Base-by-base conservation (phyloP, 2,329 filamentous ascomycete species). In the Daldinia eschscholtzii region DNA sequence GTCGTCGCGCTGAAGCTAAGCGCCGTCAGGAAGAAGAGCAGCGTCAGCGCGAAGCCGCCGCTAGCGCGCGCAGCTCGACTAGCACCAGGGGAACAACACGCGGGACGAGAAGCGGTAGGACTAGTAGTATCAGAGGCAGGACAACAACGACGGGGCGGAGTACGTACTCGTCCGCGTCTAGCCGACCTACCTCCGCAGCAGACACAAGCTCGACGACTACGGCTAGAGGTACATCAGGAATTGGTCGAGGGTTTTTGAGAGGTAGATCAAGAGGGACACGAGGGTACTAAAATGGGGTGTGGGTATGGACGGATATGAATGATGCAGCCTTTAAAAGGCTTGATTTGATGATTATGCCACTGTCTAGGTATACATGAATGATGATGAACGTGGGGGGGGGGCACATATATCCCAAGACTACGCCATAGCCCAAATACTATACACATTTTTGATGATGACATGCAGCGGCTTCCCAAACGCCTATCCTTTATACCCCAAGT, bases 1-100 rank as follows among this genome's bases (percentile, higher is more conserved):
- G 91, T 69, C 87, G 93, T 65, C 87, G 90, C 60, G 93, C 94
- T 72, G 92, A 92, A 35, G 87, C 90, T 12, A 75, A 89, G 81
- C 83, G 88, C 62, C 88, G 85, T 62, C 86, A 91, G 71, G 90
- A 91, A 58, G 87, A 89, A 37, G 87, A 89, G 58, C 80, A 88
- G 61, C 80, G 79, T 72, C 82, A 80, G 77, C 82, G 77, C 74
- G 81, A 82, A 75, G 81, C 81, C 67, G 79, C 69, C 1, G 41
- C 70, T 15, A 41, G 4, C 74, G 12, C 70, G 41, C 65, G 65
- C 12, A 50, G 53, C 15, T 23, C 66, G 7, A 18, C 35, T 33
- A 72, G 73, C 10, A 70, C 69, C 56, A 72, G 64, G 61, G 68
- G 64, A 4, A 41, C 65, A n/a, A 61, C 66, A 70, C 72, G 61